phyloP scores from a whole-genome alignment of 805 yeast species.

The Brettanomyces bruxellensis region DNA sequence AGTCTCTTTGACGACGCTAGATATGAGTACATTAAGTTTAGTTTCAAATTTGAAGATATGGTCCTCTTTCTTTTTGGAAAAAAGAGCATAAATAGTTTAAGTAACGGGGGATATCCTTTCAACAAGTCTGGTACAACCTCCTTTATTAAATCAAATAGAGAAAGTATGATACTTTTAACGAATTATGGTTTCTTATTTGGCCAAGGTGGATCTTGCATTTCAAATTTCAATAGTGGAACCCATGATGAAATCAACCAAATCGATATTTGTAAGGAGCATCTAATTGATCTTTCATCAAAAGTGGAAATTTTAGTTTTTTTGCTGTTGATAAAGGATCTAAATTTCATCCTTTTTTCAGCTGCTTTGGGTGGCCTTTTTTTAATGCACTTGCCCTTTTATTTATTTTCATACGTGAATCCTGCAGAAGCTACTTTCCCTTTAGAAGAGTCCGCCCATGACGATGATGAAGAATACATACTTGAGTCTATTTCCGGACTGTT shows the following conservation, averaged over 20 bases:
- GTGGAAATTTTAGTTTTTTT: slow-evolving; percentile 9
- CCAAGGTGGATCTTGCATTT: slow-evolving; percentile 7
- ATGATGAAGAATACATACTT: neutral
- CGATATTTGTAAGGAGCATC: too few species aligned
- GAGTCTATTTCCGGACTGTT: slow-evolving; percentile 1
- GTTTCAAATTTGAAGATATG: slow-evolving; percentile 2
- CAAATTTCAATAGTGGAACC: neutral
- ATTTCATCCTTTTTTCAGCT: slow-evolving; percentile 11
- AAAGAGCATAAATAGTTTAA: too few species aligned
- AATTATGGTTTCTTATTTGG: slow-evolving; percentile 10
- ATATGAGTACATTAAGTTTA: slow-evolving; percentile 12
- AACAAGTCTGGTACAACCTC: too few species aligned
- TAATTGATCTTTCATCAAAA: neutral
- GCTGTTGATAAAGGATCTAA: slow-evolving; percentile 15
- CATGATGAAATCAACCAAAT: too few species aligned
- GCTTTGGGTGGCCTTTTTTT: slow-evolving; percentile 12
- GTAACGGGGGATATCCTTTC: too few species aligned
- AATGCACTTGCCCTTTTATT: slow-evolving; percentile 13
- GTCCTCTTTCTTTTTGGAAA: too few species aligned
- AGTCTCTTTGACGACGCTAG: slow-evolving; percentile 16
- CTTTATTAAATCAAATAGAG: neutral
- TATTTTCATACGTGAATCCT: slow-evolving; percentile 5
- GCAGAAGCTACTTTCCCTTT: neutral
- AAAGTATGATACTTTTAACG: slow-evolving; percentile 5
- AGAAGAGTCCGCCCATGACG: neutral